Conservation (phyloP, 73 alveolate species). For the Blepharisma japonicum region DNA sequence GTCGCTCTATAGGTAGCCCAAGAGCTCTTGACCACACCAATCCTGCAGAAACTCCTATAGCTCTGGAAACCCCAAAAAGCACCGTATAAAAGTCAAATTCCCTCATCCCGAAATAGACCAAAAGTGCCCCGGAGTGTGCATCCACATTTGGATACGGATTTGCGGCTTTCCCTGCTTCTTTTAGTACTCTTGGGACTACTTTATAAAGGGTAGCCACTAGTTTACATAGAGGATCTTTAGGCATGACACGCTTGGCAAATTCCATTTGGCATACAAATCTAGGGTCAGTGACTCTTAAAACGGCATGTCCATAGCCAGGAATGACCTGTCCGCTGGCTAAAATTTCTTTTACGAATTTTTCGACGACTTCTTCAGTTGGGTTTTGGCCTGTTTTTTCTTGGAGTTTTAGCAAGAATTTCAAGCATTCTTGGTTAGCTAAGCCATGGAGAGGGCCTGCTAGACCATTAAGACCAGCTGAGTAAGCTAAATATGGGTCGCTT, state of each 20-base stretch:
- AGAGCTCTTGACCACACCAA: slow-evolving; percentile 79
- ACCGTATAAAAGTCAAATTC: slow-evolving; percentile 75
- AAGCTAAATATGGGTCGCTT: slow-evolving; percentile 73
- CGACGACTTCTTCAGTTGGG: slow-evolving; percentile 58
- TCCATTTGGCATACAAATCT: slow-evolving; percentile 44
- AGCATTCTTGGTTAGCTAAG: slow-evolving; percentile 83
- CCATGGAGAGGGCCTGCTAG: slow-evolving; percentile 94
- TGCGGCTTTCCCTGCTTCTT: slow-evolving; percentile 54
- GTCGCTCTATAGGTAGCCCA: slow-evolving; percentile 84
- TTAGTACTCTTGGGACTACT: slow-evolving; percentile 73
- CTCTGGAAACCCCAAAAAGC: slow-evolving; percentile 73
- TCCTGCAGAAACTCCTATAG: slow-evolving; percentile 70
- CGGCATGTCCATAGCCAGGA: slow-evolving; percentile 24
- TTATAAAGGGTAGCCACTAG: slow-evolving; percentile 60
- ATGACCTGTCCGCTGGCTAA: background rate
- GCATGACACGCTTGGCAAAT: slow-evolving; percentile 58
- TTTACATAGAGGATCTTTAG: slow-evolving; percentile 57
- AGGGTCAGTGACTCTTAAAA: background rate
- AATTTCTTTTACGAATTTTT: slow-evolving; percentile 33
- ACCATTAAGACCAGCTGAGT: slow-evolving; percentile 81
- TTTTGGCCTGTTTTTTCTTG: slow-evolving; percentile 61
- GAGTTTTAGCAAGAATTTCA: slow-evolving; percentile 69
- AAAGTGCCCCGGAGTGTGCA: slow-evolving; percentile 79
- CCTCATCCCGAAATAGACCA: slow-evolving; percentile 69
- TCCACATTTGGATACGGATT: slow-evolving; percentile 89